Percentiles rank a stretch among this genome's conserved stretches.
Conservation (phyloP, 139 green algal genomes). For the Chlorella vulgaris region DNA sequence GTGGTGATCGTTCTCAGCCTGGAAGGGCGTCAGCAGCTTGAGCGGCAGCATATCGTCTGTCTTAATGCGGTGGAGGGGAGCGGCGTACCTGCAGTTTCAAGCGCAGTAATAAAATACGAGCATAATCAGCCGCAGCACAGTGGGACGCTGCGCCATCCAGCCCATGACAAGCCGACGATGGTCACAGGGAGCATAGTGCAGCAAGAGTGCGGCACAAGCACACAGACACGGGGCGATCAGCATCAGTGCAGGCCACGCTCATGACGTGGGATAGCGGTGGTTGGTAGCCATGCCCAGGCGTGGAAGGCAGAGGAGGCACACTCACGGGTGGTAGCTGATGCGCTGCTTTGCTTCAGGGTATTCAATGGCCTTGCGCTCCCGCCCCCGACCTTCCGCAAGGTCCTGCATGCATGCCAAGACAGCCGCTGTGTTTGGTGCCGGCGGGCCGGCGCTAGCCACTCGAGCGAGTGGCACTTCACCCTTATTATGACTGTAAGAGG, state of each 20-base stretch:
- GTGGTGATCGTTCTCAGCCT: constrained; percentile 82
- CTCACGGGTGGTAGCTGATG: constrained; percentile 59
- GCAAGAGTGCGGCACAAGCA: no score
- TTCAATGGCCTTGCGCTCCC: constrained; percentile 49
- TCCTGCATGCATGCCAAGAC: constrained; percentile 18
- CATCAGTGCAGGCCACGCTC: no score
- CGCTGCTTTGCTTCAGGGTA: constrained; percentile 47
- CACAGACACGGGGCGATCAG: no score
- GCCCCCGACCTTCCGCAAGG: constrained; percentile 38
- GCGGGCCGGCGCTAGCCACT: no score
- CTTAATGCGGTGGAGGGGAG: constrained; percentile 63
- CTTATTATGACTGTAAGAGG: no score
- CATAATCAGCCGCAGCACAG: no score
- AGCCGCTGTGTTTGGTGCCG: background rate
- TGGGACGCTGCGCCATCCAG: no score
- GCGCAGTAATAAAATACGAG: background rate
- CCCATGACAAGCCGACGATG: no score
- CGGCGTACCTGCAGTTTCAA: constrained; percentile 30
- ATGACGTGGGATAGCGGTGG: no score
- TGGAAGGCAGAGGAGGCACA: background rate
- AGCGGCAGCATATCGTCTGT: constrained; percentile 71
- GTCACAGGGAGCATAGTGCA: no score
- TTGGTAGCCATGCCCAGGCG: no score
- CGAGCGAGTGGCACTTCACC: no score
- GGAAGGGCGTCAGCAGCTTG: constrained; percentile 71